A percentile compares a stretch with the other conserved stretches of the same genome.
Evolutionary conservation across 306 rosid species (phyloP).

Genomic region (Quercus cerris): DNA sequence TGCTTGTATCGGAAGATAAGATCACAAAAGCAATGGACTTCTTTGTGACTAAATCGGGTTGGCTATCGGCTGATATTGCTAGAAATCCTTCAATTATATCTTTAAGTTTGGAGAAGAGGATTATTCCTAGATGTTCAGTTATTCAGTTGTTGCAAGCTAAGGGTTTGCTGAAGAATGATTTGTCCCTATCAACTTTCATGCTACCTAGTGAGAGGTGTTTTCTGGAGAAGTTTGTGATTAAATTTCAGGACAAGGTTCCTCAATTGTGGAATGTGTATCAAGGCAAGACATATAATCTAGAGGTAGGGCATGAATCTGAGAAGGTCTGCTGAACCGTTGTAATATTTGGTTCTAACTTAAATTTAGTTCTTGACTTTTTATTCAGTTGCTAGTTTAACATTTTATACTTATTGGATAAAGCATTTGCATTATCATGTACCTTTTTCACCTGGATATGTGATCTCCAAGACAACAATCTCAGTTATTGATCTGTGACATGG

Average conservation of each 20-base stretch:
- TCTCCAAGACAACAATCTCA: no score
- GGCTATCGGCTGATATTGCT: no score
- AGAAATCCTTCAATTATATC: neutral
- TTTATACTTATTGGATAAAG: no score
- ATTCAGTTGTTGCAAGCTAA: constrained; percentile 15
- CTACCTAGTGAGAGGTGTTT: constrained; percentile 5
- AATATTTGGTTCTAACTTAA: neutral
- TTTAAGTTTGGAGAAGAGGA: constrained; percentile 31
- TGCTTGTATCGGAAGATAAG: no score
- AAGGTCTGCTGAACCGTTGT: neutral
- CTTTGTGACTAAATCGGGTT: no score
- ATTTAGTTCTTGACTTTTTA: no score
- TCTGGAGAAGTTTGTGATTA: constrained; percentile 17
- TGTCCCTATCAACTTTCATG: neutral
- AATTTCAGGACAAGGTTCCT: constrained; percentile 18
- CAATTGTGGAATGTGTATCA: constrained; percentile 15
- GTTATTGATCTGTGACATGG: no score
- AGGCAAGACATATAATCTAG: constrained; percentile 10
- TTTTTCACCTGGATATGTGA: no score
- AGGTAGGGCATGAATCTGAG: neutral
- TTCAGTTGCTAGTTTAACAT: no score
- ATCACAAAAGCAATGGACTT: no score
- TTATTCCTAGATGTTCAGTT: constrained; percentile 23
- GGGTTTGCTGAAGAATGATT: constrained; percentile 13
- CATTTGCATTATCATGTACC: no score